A percentile compares a stretch with the other conserved stretches of the same genome.
Conservation (phyloP, 2,329 filamentous ascomycete species). For the Sporothrix brunneoviolacea region DNA sequence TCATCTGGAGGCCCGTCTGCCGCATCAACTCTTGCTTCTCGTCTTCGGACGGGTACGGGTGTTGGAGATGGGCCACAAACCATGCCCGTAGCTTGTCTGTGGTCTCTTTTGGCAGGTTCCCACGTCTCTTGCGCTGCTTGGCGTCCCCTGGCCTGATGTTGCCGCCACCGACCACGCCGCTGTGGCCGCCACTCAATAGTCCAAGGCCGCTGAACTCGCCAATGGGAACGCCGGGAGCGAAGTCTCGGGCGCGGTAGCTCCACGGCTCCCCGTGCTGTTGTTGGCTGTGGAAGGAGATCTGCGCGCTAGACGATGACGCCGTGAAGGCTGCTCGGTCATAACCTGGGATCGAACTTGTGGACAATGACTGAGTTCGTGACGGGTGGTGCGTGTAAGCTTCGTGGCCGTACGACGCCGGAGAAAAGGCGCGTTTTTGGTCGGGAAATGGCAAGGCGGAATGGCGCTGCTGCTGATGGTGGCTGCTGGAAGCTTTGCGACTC, state of each 20-base stretch:
- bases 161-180: conserved; percentile 7
- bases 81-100: conserved; percentile 75
- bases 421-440: not conserved
- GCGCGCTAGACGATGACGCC: not conserved
- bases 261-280: too few species aligned
- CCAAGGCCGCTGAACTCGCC: conserved; percentile 27
- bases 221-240: too few species aligned
- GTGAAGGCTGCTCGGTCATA: not conserved
- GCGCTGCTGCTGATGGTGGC: not conserved
- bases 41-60: conserved; percentile 82
- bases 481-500: not conserved
- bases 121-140: conserved; percentile 59
- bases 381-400: conserved; percentile 2
- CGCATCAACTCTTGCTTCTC: conserved; percentile 78
- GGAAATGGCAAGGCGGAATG: not conserved
- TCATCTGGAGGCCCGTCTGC: conserved; percentile 71
- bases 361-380: conserved; percentile 8
- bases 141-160: conserved; percentile 34
- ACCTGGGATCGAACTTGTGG: not conserved
- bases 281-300: too few species aligned
- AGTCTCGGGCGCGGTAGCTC: too few species aligned
- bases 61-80: conserved; percentile 70
- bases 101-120: conserved; percentile 85
- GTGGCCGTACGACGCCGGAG: not conserved
- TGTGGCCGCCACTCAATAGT: not conserved